Evolutionary conservation across 306 rosid genomes (phyloP).

Genomic region (Sindora glabra): DNA sequence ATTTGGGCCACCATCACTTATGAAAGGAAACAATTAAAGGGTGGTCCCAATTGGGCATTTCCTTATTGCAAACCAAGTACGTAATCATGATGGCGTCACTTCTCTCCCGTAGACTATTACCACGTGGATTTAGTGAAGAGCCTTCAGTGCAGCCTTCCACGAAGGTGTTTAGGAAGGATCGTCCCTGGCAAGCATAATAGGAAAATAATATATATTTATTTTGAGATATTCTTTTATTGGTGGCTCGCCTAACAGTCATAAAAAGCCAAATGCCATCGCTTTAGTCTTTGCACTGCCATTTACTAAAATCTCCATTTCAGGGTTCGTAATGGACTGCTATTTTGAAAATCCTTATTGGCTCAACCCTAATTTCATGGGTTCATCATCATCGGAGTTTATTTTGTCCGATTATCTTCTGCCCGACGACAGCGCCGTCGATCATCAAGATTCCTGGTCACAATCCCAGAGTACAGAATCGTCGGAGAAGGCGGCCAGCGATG

Average conservation of each 20-base stretch:
- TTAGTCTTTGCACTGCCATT: background rate
- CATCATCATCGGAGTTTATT: conserved; percentile 25
- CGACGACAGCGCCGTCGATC: background rate
- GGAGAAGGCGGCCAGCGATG: conserved; percentile 22
- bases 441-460: conserved; percentile 34
- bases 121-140: conserved; percentile 29
- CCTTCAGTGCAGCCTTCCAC: conserved; percentile 27
- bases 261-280: background rate
- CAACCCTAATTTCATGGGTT: conserved; percentile 9
- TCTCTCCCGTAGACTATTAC: background rate
- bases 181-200: background rate
- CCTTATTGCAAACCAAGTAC: background rate
- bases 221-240: conserved; percentile 4
- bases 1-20: background rate
- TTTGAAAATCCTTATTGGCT: conserved; percentile 32
- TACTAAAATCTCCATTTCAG: background rate
- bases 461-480: conserved; percentile 42
- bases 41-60: conserved; percentile 2
- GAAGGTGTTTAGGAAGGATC: conserved; percentile 39
- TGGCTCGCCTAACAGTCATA: background rate
- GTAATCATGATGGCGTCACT: conserved; percentile 22
- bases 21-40: no score
- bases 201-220: background rate
- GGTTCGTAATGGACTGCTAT: conserved; percentile 35
- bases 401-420: conserved; percentile 39